Conservation (phyloP, 495 filamentous ascomycete species). For the Podospora conica region DNA sequence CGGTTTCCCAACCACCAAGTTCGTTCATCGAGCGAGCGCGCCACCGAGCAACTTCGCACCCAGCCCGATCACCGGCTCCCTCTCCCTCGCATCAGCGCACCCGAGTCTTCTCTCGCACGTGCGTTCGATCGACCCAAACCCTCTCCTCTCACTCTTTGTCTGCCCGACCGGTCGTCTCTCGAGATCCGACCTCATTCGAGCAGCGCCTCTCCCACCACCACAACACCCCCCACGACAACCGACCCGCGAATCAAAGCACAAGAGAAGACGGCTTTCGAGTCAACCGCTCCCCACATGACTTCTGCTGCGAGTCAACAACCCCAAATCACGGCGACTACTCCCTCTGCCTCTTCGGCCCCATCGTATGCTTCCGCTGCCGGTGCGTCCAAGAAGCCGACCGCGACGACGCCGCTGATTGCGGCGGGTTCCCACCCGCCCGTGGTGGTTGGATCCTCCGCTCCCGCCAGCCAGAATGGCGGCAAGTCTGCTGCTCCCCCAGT, state of each 20-base stretch:
- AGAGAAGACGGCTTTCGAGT: conserved; percentile 31
- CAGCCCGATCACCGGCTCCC: conserved; percentile 17
- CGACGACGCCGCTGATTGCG: conserved; percentile 61
- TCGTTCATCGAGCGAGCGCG: neutral
- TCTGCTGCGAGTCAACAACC: conserved; percentile 46
- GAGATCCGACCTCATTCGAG: conserved; percentile 29
- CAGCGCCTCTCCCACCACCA: conserved; percentile 9
- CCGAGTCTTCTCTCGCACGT: neutral
- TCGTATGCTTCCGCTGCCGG: conserved; percentile 67
- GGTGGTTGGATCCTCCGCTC: conserved; percentile 63
- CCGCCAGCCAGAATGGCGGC: conserved; percentile 69
- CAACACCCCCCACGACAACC: conserved; percentile 8
- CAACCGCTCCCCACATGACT: conserved; percentile 42
- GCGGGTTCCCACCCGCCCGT: conserved; percentile 57
- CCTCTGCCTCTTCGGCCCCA: conserved; percentile 55
- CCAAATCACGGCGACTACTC: conserved; percentile 50
- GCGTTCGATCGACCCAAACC: neutral
- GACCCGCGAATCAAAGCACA: conserved; percentile 9
- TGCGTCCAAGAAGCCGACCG: conserved; percentile 70
- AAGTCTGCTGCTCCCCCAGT: conserved; percentile 73
- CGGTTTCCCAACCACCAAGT: neutral
- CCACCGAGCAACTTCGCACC: neutral
- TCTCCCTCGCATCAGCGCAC: neutral
- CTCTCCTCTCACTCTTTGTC: conserved; percentile 15
- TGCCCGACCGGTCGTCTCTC: conserved; percentile 26